Evolutionary conservation across 768 basidiomycete species (phyloP).

Genomic region (Macrocybe gigantea): DNA sequence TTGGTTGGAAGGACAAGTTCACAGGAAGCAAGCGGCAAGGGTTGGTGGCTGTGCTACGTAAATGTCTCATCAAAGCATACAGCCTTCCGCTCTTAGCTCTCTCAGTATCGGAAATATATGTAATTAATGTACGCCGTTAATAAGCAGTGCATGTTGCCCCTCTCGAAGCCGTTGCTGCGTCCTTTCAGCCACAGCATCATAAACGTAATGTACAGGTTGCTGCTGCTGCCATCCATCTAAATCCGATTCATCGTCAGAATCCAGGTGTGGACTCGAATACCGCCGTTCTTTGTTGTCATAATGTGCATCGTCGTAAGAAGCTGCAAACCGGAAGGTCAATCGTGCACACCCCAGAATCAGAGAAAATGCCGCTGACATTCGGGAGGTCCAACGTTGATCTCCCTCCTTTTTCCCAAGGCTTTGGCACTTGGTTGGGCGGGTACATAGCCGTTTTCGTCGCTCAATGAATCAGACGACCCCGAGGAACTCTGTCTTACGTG

Average conservation of each 20-base stretch:
- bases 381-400: conserved; percentile 43
- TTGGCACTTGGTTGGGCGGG: conserved; percentile 75
- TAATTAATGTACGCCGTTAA: conserved; percentile 42
- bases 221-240: conserved; percentile 27
- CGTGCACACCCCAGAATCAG: neutral
- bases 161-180: conserved; percentile 53
- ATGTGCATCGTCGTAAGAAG: conserved; percentile 50
- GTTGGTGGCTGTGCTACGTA: neutral
- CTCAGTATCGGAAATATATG: neutral
- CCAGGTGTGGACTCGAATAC: conserved; percentile 27
- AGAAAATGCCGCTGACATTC: conserved; percentile 34
- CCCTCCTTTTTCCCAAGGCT: conserved; percentile 79
- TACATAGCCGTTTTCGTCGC: conserved; percentile 25
- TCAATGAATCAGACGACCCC: neutral
- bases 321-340: conserved; percentile 18
- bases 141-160: conserved; percentile 23
- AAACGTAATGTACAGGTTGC: conserved; percentile 68
- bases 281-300: conserved; percentile 33
- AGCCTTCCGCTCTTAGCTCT: neutral
- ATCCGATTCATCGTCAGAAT: conserved; percentile 41
- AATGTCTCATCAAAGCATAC: neutral
- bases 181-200: conserved; percentile 88
- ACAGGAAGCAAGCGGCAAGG: neutral
- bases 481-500: too few relatives aligned
- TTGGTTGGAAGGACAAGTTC: neutral